phyloP scores from a whole-genome alignment of 2,329 filamentous ascomycete genomes.

The Harringtonia aguacate region DNA sequence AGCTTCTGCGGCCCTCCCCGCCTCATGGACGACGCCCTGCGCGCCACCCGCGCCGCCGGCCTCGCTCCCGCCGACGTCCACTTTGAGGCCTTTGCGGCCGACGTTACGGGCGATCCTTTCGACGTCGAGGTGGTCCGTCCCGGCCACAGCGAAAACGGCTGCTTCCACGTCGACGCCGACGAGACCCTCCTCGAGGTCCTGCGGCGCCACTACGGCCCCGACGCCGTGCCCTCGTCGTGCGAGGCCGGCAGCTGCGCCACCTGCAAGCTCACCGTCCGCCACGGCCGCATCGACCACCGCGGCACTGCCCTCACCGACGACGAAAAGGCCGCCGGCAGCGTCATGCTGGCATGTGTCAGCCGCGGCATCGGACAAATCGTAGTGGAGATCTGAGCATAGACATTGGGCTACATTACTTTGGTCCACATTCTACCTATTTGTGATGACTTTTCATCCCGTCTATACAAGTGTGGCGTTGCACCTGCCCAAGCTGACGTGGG shows the following conservation, averaged over 20 bases:
- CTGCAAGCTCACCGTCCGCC: conserved; percentile 31
- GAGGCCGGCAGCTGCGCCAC: conserved; percentile 45
- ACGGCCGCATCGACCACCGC: conserved; percentile 35
- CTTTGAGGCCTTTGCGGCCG: conserved; percentile 44
- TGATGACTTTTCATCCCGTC: not conserved
- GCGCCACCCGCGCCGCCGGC: conserved; percentile 27
- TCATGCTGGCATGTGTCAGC: conserved; percentile 42
- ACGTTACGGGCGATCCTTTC: conserved; percentile 47
- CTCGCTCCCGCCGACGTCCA: conserved; percentile 43
- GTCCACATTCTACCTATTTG: not conserved
- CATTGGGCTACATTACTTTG: not conserved
- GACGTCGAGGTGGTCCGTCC: conserved; percentile 42
- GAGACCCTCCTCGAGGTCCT: conserved; percentile 40
- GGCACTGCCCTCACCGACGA: conserved; percentile 34
- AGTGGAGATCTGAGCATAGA: conserved; percentile 31
- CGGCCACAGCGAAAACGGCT: conserved; percentile 24
- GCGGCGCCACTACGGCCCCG: conserved; percentile 26
- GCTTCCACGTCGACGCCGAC: conserved; percentile 34
- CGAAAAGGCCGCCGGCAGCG: conserved; percentile 24
- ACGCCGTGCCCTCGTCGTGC: conserved; percentile 35
- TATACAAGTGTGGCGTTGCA: too few relatives aligned
- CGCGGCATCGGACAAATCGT: conserved; percentile 37
- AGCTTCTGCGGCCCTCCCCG: conserved; percentile 50
- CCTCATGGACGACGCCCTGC: conserved; percentile 41
- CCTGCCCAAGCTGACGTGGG: too few relatives aligned